phyloP scores from a whole-genome alignment of 768 basidiomycete species.

The Coprinellus micaceus region DNA sequence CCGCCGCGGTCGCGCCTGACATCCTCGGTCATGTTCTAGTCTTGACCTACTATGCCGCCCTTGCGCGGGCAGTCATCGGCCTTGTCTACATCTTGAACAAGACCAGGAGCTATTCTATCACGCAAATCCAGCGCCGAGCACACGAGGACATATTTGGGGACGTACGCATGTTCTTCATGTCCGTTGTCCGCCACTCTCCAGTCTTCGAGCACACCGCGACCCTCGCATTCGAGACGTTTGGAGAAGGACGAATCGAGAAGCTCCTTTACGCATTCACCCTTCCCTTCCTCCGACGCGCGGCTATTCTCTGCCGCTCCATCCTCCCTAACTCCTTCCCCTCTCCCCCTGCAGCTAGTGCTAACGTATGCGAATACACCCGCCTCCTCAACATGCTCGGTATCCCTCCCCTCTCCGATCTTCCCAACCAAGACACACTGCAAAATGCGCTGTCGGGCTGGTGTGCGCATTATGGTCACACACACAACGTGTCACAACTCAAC shows the following conservation, averaged over 20 bases:
- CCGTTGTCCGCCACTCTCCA: slow-evolving; percentile 84
- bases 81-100: slow-evolving; percentile 81
- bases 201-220: slow-evolving; percentile 84
- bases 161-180: slow-evolving; percentile 86
- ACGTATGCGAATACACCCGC: slow-evolving; percentile 71
- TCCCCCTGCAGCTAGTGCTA: slow-evolving; percentile 33
- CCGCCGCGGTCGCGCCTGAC: slow-evolving; percentile 85
- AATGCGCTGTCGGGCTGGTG: slow-evolving; percentile 90
- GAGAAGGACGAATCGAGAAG: slow-evolving; percentile 82
- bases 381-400: slow-evolving; percentile 74
- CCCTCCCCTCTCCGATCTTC: slow-evolving; percentile 73
- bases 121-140: slow-evolving; percentile 40
- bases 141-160: slow-evolving; percentile 80
- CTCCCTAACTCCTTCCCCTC: slow-evolving; percentile 62
- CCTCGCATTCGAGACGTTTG: slow-evolving; percentile 72
- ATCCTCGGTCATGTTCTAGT: slow-evolving; percentile 86
- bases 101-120: slow-evolving; percentile 50
- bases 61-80: slow-evolving; percentile 83
- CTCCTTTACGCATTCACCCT: slow-evolving; percentile 84
- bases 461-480: slow-evolving; percentile 80
- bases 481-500: slow-evolving; percentile 73
- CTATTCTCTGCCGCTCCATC: slow-evolving; percentile 78
- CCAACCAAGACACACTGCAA: slow-evolving; percentile 82
- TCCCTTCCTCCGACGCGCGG: slow-evolving; percentile 85
- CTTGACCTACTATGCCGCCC: slow-evolving; percentile 84